Percentiles rank a stretch among this genome's conserved stretches.
Conservation (phyloP, 2,329 filamentous ascomycete genomes). For the Xylariaceae sp. region DNA sequence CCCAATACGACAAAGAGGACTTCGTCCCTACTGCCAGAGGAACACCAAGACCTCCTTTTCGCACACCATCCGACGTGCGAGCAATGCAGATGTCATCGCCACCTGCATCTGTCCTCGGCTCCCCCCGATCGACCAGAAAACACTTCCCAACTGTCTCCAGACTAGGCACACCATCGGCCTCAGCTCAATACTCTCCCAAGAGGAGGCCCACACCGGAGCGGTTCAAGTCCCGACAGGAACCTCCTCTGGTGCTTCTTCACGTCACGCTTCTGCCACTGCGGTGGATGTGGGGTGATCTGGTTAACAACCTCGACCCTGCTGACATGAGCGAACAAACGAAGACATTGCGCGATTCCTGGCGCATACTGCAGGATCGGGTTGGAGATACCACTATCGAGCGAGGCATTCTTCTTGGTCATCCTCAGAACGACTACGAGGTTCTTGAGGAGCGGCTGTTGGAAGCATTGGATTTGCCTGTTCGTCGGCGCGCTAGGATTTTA, state of each 20-base stretch:
- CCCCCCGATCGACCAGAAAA: conserved; percentile 54
- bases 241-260: conserved; percentile 75
- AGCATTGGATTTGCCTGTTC: conserved; percentile 66
- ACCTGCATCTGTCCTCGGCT: conserved; percentile 51
- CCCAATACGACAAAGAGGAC: conserved; percentile 45
- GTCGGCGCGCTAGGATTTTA: conserved; percentile 64
- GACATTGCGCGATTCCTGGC: conserved; percentile 61
- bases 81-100: conserved; percentile 72
- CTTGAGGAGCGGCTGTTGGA: conserved; percentile 76
- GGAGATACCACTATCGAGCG: conserved; percentile 71
- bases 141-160: conserved; percentile 51
- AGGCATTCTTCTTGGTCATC: conserved; percentile 73
- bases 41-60: conserved; percentile 62
- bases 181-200: conserved; percentile 55
- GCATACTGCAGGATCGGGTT: conserved; percentile 65
- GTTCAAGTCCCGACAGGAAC: conserved; percentile 54
- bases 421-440: conserved; percentile 75
- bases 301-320: conserved; percentile 40
- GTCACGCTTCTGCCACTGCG: conserved; percentile 71
- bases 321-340: conserved; percentile 41
- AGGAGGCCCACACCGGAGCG: conserved; percentile 53
- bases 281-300: conserved; percentile 60
- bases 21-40: conserved; percentile 56
- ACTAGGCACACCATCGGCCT: conserved; percentile 52
- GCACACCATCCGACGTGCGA: conserved; percentile 66